phyloP scores from a whole-genome alignment of 2,329 filamentous ascomycete genomes.

The Calonectria multiphialidica region DNA sequence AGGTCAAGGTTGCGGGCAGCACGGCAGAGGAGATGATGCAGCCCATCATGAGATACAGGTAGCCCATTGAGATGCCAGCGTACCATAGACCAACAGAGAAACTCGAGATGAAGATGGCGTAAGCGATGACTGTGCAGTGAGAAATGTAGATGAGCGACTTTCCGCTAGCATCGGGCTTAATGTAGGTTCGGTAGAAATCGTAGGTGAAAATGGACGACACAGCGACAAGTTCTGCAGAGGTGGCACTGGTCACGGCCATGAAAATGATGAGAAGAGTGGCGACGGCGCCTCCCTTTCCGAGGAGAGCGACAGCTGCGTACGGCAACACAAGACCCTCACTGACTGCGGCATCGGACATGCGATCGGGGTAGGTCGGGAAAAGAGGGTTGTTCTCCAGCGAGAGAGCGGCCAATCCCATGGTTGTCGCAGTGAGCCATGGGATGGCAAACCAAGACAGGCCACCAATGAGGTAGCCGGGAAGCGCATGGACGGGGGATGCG shows the following conservation, averaged over 20 bases:
- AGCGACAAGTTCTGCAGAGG: constrained; percentile 82
- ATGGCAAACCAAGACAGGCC: constrained; percentile 94
- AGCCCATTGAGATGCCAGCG: constrained; percentile 86
- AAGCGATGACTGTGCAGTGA: constrained; percentile 76
- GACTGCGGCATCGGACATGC: constrained; percentile 67
- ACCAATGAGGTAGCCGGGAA: constrained; percentile 90
- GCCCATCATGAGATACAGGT: constrained; percentile 91
- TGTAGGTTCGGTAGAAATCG: constrained; percentile 73
- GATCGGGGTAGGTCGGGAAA: constrained; percentile 63
- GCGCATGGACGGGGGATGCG: constrained; percentile 84
- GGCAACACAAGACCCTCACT: constrained; percentile 87
- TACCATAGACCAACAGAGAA: constrained; percentile 83
- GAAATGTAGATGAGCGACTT: constrained; percentile 84
- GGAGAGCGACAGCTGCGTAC: constrained; percentile 84
- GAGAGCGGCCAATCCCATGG: constrained; percentile 85
- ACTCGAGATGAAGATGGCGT: constrained; percentile 81
- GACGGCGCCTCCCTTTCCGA: constrained; percentile 59
- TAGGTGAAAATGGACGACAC: constrained; percentile 88
- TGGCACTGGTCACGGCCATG: constrained; percentile 38
- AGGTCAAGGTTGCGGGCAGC: constrained; percentile 82
- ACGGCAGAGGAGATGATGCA: constrained; percentile 90
- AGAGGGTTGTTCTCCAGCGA: constrained; percentile 71
- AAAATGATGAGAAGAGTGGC: constrained; percentile 43
- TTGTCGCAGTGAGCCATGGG: constrained; percentile 89
- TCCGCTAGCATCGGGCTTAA: constrained; percentile 82